phyloP scores from a whole-genome alignment of 345 rosid genomes.

The Anastatica hierochuntica region DNA sequence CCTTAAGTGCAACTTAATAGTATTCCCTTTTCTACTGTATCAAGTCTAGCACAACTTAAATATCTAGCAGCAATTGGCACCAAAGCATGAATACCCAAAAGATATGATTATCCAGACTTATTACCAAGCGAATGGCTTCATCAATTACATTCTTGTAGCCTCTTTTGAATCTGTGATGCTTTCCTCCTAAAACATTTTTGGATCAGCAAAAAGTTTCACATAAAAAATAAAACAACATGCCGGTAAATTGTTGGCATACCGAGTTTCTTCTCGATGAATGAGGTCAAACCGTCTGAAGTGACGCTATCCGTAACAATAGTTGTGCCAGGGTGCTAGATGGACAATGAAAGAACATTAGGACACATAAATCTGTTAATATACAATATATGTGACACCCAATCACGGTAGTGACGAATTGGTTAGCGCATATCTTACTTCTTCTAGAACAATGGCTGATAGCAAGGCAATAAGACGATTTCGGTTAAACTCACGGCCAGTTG shows the following conservation, averaged over 20 bases:
- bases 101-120: not conserved
- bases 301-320: constrained; percentile 96
- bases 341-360: constrained; percentile 1
- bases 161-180: constrained; percentile 92
- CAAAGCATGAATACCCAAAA: too few species aligned
- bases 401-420: not conserved
- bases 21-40: not conserved
- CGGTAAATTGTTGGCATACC: constrained; percentile 37
- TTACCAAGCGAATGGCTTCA: constrained; percentile 91
- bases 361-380: not conserved
- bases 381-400: too few species aligned
- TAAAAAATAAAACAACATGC: not conserved
- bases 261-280: constrained; percentile 81
- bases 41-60: not conserved
- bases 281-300: constrained; percentile 88
- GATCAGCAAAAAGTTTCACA: constrained; percentile 3
- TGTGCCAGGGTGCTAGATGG: constrained; percentile 81
- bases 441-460: constrained; percentile 87
- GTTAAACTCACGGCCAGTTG: constrained; percentile 74
- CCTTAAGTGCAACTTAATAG: not conserved
- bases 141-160: constrained; percentile 97
- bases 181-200: constrained; percentile 50
- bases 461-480: constrained; percentile 90
- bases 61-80: too few species aligned
- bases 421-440: constrained; percentile 55